Evolutionary conservation across 2,329 filamentous ascomycete genomes (phyloP).

Genomic region (Penicillium sp.): DNA sequence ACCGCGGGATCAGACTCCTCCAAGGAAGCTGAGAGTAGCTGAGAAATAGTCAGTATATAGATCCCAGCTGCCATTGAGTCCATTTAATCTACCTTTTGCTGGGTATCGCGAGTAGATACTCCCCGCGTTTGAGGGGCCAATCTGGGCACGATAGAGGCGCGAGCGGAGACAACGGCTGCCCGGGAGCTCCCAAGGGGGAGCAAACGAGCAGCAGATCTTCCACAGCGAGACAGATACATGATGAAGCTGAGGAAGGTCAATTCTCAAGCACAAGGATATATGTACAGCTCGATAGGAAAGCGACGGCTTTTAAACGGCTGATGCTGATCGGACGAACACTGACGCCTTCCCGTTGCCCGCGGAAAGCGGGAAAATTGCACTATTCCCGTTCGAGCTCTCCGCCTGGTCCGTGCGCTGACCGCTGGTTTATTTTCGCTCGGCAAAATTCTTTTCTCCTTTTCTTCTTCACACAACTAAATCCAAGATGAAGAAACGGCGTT

Average conservation of each 20-base stretch:
- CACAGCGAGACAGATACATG: conserved; percentile 41
- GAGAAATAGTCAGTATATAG: conserved; percentile 4
- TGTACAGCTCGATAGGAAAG: conserved; percentile 24
- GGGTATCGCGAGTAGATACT: conserved; percentile 40
- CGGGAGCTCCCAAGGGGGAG: conserved; percentile 32
- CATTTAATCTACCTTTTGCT: conserved; percentile 39
- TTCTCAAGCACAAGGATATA: conserved; percentile 11
- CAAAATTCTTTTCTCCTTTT: conserved; percentile 19
- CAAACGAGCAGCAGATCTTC: conserved; percentile 34
- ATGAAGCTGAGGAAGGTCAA: conserved; percentile 14
- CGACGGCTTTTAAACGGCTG: conserved; percentile 19
- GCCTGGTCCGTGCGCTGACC: conserved; percentile 22
- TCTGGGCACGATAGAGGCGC: conserved; percentile 23
- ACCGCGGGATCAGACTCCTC: conserved; percentile 83
- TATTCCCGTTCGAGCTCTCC: conserved; percentile 24
- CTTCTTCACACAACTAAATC: conserved; percentile 44
- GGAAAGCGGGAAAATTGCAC: conserved; percentile 33
- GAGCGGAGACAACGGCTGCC: conserved; percentile 21
- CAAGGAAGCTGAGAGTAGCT: conserved; percentile 79
- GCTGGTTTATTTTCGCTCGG: conserved; percentile 18
- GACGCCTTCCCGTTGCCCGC: conserved; percentile 36
- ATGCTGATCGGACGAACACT: conserved; percentile 16
- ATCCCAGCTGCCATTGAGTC: conserved; percentile 9
- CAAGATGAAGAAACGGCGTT: conserved; percentile 42
- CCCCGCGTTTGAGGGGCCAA: conserved; percentile 35